Conservation (phyloP, 192 early-diverging fungal genomes). For the Backusella tuberculispora region DNA sequence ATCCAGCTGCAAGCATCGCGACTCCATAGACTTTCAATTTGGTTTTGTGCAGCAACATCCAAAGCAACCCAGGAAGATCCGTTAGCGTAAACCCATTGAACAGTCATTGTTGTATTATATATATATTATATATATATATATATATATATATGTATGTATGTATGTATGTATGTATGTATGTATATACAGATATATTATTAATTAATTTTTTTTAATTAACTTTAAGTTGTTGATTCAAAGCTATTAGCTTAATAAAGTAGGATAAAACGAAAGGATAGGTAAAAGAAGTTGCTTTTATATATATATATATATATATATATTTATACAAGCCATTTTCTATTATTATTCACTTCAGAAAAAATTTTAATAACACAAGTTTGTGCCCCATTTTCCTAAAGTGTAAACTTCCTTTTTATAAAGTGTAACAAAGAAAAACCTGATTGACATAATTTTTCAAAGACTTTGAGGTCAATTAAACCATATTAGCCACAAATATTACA, state of each 20-base stretch:
- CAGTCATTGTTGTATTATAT: neutral
- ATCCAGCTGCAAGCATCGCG: constrained; percentile 6
- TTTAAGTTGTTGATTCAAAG: neutral
- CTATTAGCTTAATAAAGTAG: neutral
- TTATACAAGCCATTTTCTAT: neutral
- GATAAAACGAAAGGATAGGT: neutral
- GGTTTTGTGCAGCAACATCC: neutral
- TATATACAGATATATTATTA: neutral
- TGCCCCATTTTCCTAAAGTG: neutral
- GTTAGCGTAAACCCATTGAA: constrained; percentile 21
- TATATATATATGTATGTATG: neutral
- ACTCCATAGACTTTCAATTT: constrained; percentile 15
- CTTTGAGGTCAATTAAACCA: neutral
- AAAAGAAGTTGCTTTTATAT: constrained; percentile 6
- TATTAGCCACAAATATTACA: constrained; percentile 10
- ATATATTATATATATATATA: too few relatives aligned
- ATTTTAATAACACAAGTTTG: neutral
- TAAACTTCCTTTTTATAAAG: neutral
- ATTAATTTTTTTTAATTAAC: neutral
- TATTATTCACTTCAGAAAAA: neutral
- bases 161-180: neutral
- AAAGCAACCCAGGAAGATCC: constrained; percentile 17
- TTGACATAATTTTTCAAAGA: neutral
- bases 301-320: neutral
- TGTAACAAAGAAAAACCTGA: neutral